These are phyloP conservation scores for Botrytis deweyae DNA, from an alignment of 2,329 filamentous ascomycete species.

Conservation along the genomic window DNA sequence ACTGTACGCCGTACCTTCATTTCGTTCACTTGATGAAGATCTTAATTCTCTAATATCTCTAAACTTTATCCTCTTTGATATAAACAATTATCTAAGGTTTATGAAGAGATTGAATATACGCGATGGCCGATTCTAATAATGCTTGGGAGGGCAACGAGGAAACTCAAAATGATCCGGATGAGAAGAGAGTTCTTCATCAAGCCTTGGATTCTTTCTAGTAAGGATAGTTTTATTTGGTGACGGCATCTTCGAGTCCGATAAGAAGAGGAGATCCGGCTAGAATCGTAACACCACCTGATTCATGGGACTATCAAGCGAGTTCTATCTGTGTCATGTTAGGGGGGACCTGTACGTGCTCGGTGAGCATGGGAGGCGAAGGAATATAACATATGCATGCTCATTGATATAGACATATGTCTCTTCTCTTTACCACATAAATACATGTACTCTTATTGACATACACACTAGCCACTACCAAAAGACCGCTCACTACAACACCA, in stretches of 20 bases:
- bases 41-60: not conserved
- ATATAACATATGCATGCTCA: not conserved
- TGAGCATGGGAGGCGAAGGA: not conserved
- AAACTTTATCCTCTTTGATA: not conserved
- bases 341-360: not conserved
- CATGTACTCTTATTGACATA: constrained; percentile 3
- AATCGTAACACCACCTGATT: not conserved
- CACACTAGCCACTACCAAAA: constrained; percentile 73
- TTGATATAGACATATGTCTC: constrained; percentile 6
- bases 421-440: not conserved
- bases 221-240: constrained; percentile 40
- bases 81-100: not conserved
- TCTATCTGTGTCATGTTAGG: constrained; percentile 6
- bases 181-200: constrained; percentile 74
- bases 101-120: not conserved
- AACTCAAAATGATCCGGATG: constrained; percentile 63
- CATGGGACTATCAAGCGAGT: constrained; percentile 14
- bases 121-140: constrained; percentile 4
- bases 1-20: not conserved
- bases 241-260: not conserved
- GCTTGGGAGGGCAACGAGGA: constrained; percentile 51
- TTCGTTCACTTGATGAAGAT: not conserved
- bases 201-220: constrained; percentile 89
- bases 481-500: constrained; percentile 84
- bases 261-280: not conserved